Base-by-base conservation (phyloP, 306 rosid genomes). In the Prunus mira region DNA sequence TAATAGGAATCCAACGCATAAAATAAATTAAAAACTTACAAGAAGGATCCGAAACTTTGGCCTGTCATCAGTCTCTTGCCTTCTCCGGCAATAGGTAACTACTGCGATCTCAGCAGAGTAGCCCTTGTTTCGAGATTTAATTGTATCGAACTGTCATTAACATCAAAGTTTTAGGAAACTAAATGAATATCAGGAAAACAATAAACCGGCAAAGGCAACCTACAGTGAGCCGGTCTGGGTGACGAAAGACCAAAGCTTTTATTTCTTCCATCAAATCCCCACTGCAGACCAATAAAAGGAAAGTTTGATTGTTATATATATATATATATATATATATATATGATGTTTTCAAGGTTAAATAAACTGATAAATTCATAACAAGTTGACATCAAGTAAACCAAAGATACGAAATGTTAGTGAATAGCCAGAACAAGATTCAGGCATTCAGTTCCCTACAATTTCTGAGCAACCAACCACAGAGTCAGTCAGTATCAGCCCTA, bases 41-140 rank as follows among this genome's bases (percentile, higher is more conserved):
- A 96, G 87, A 86, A 96, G 96, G 27, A 96, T 86, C 81, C 99
- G 96, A 72, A 91, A 81, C 87, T 86, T 92, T 18, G 93, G 87
- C 20, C 62, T 72, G 61, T 92, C 93, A 79, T 82, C 79, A 18
- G 32, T 75, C 62, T 87, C 92, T 69, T 49, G 76, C 81, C 87
- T 87, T 78, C 87, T 78, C 81, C 73, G 81, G 83, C 88, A 67
- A 84, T 84, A 96, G 64, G 99, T 96, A 69, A 92, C 96, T 65
- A 92, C 93, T 1, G 81, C 64, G 52, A 96, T 76, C 85, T 89
- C 89, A 12, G 98, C 93, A 69, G 63, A 71, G 66, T 96, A 96
- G 72, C 96, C 99, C 77, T 78, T 91, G 82, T 92, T 96, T 78
- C 74, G 83, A 74, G 93, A 82, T 80, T 81, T 82, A 46, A 89